Conservation (phyloP, 2,329 filamentous ascomycete species). For the Aspergillus calidoustus region DNA sequence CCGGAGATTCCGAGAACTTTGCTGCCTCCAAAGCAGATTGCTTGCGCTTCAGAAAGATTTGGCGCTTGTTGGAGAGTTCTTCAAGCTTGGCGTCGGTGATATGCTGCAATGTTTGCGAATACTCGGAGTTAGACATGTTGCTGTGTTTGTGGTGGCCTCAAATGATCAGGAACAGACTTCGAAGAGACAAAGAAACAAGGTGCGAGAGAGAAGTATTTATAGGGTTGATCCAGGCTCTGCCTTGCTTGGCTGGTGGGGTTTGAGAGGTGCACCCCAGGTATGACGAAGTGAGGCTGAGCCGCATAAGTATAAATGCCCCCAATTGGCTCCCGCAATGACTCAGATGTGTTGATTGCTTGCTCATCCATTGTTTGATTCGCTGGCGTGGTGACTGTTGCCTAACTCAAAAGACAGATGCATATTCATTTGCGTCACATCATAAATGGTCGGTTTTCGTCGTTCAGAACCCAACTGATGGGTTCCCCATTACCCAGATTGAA, state of each 20-base stretch:
- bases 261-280: neutral
- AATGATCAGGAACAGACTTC: no score
- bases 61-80: constrained; percentile 22
- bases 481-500: constrained; percentile 31
- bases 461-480: constrained; percentile 26
- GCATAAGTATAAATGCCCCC: neutral
- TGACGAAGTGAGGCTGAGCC: neutral
- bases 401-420: neutral
- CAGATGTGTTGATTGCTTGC: neutral
- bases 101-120: constrained; percentile 20
- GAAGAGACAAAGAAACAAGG: neutral
- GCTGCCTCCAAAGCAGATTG: constrained; percentile 3
- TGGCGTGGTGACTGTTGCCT: no score
- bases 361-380: no score
- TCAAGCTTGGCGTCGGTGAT: constrained; percentile 22
- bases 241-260: no score
- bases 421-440: neutral
- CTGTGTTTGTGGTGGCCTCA: no score
- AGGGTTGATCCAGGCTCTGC: neutral
- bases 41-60: constrained; percentile 16
- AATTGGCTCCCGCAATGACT: constrained; percentile 2
- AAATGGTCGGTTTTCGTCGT: constrained; percentile 6
- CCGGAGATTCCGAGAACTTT: neutral
- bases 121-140: constrained; percentile 11
- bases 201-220: neutral